Evolutionary conservation across 306 rosid genomes (phyloP).

Genomic region (Carpinus fangiana): DNA sequence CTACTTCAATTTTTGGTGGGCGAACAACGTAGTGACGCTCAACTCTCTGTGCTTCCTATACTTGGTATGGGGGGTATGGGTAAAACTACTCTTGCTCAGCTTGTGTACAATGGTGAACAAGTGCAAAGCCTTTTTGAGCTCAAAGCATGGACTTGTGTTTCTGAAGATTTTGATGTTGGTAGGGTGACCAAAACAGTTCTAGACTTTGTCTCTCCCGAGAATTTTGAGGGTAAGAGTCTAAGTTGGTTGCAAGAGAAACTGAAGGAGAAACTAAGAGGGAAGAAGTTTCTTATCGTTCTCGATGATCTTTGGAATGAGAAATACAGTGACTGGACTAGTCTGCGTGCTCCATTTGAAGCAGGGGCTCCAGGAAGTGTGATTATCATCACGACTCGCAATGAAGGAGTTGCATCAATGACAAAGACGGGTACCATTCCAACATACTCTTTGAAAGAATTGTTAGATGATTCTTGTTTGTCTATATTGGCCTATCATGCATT

Average conservation of each 20-base stretch:
- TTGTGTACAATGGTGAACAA: not conserved
- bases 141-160: not conserved
- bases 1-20: not conserved
- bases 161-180: not conserved
- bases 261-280: not conserved
- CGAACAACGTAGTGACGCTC: not conserved
- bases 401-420: not conserved
- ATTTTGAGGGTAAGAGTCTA: too few relatives aligned
- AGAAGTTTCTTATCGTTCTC: not conserved
- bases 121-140: not conserved
- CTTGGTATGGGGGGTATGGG: conserved; percentile 5
- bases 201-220: too few relatives aligned
- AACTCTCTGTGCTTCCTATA: not conserved
- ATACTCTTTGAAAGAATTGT: not conserved
- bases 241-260: not conserved
- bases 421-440: not conserved
- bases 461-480: not conserved
- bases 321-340: not conserved
- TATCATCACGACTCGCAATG: conserved; percentile 3
- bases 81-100: not conserved
- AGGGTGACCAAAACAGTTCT: not conserved
- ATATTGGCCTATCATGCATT: conserved; percentile 10
- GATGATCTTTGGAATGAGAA: conserved; percentile 9
- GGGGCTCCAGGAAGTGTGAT: conserved; percentile 14
- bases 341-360: not conserved